Conservation (phyloP, 345 rosid species). For the Erysimum cheiranthoides region DNA sequence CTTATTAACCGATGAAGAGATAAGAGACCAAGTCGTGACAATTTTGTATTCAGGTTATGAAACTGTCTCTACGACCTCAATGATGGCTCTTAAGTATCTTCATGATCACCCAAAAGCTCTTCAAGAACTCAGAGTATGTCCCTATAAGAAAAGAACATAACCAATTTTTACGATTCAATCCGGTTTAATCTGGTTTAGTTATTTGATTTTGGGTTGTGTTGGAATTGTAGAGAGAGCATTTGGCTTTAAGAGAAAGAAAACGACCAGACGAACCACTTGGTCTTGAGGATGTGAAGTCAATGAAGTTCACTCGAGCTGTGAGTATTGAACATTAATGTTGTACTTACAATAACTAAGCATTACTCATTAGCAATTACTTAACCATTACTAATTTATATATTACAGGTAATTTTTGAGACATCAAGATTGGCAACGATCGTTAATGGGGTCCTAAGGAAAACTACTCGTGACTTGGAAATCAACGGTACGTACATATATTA, state of each 20-base stretch:
- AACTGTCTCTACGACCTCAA: conserved; percentile 78
- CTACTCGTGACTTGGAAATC: conserved; percentile 67
- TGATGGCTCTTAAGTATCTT: conserved; percentile 85
- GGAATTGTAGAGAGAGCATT: conserved; percentile 58
- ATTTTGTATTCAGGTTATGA: conserved; percentile 81
- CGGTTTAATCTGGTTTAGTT: conserved; percentile 7
- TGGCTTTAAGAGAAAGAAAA: conserved; percentile 51
- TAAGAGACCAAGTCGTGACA: conserved; percentile 72
- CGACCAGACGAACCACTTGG: conserved; percentile 53
- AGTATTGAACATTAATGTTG: conserved; percentile 33
- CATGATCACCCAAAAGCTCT: conserved; percentile 76
- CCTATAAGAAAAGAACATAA: conserved; percentile 14
- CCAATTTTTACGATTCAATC: background rate
- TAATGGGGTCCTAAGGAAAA: conserved; percentile 83
- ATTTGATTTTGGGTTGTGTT: background rate
- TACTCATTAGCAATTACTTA: background rate
- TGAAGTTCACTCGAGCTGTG: conserved; percentile 70
- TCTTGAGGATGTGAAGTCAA: conserved; percentile 61
- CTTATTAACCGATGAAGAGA: conserved; percentile 65
- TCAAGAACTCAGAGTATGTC: conserved; percentile 67
- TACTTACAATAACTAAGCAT: background rate
- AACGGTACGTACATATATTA: conserved; percentile 48
- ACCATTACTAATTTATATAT: background rate
- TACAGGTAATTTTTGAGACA: conserved; percentile 77
- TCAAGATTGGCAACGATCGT: conserved; percentile 81